These are phyloP conservation scores for Mallotus japonicus DNA, from an alignment of 441 rosid genomes.

Conservation along the genomic window DNA sequence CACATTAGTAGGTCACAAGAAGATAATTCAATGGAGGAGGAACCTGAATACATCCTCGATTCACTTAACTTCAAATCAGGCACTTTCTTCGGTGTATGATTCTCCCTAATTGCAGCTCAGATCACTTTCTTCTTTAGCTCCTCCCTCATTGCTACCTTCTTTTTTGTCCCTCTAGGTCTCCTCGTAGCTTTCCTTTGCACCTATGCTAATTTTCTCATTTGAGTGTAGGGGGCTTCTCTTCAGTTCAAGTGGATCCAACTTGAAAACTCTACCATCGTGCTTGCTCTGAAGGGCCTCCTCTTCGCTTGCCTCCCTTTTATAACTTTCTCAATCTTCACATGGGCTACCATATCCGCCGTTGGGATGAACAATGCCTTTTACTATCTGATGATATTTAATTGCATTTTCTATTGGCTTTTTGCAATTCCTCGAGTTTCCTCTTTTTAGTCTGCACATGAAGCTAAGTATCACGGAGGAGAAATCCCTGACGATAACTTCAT, in stretches of 20 bases:
- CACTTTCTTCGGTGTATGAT: slow-evolving; percentile 79
- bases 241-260: slow-evolving; percentile 96
- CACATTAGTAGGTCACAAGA: too few species aligned
- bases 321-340: slow-evolving; percentile 78
- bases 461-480: too few species aligned
- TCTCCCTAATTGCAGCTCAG: slow-evolving; percentile 74
- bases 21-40: too few species aligned
- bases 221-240: slow-evolving; percentile 83
- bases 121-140: slow-evolving; percentile 86
- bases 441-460: too few species aligned
- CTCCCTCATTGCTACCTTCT: slow-evolving; percentile 56
- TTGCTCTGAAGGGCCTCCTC: slow-evolving; percentile 85
- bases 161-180: slow-evolving; percentile 56
- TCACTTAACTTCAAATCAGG: slow-evolving; percentile 76
- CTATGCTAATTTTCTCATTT: slow-evolving; percentile 65
- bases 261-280: slow-evolving; percentile 77
- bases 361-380: slow-evolving; percentile 77
- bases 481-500: too few species aligned
- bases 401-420: too few species aligned
- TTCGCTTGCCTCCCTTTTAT: slow-evolving; percentile 80
- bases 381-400: slow-evolving; percentile 50
- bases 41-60: slow-evolving; percentile 59
- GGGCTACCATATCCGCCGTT: slow-evolving; percentile 92
- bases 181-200: slow-evolving; percentile 76
- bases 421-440: too few species aligned